Percentiles rank a stretch among this genome's conserved stretches.
Evolutionary conservation across 2,329 filamentous ascomycete species (phyloP).

Genomic region (Lecanoromycetidae sp.): DNA sequence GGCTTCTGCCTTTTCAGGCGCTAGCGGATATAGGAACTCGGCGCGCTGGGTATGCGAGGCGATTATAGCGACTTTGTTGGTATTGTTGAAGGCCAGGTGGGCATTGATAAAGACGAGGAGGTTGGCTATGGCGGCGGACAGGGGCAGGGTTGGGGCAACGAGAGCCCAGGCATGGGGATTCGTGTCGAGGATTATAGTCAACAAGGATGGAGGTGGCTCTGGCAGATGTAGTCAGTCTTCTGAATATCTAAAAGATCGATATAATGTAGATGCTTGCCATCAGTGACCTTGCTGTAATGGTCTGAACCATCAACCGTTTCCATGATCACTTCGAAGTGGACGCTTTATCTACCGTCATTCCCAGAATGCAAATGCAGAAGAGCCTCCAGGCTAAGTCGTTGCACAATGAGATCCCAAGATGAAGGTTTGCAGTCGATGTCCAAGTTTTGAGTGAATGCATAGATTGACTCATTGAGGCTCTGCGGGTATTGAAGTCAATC

Average conservation of each 20-base stretch:
- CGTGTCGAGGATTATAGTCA: slow-evolving; percentile 86
- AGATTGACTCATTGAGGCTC: no score
- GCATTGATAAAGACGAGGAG: slow-evolving; percentile 94
- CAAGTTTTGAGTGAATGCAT: no score
- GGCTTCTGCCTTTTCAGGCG: slow-evolving; percentile 20
- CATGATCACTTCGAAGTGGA: slow-evolving; percentile 35
- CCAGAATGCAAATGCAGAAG: no score
- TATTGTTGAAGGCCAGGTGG: slow-evolving; percentile 84
- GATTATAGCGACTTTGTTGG: slow-evolving; percentile 83
- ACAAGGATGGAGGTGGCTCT: slow-evolving; percentile 62
- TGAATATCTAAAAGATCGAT: no score
- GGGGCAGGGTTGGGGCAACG: slow-evolving; percentile 59
- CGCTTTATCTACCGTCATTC: no score
- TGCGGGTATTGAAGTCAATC: no score
- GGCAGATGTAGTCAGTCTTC: slow-evolving; percentile 8
- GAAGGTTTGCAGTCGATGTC: no score
- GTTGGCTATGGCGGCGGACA: slow-evolving; percentile 75
- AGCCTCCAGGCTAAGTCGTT: no score
- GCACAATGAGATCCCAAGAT: no score
- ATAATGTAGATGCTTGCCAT: no score
- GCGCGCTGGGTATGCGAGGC: slow-evolving; percentile 80
- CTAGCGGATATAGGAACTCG: slow-evolving; percentile 73
- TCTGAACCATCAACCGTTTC: slow-evolving; percentile 53
- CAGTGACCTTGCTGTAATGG: slow-evolving; percentile 38
- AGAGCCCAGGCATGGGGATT: slow-evolving; percentile 90